Evolutionary conservation across 2,329 filamentous ascomycete genomes (phyloP).

Genomic region (Lasiodiplodia sp.): DNA sequence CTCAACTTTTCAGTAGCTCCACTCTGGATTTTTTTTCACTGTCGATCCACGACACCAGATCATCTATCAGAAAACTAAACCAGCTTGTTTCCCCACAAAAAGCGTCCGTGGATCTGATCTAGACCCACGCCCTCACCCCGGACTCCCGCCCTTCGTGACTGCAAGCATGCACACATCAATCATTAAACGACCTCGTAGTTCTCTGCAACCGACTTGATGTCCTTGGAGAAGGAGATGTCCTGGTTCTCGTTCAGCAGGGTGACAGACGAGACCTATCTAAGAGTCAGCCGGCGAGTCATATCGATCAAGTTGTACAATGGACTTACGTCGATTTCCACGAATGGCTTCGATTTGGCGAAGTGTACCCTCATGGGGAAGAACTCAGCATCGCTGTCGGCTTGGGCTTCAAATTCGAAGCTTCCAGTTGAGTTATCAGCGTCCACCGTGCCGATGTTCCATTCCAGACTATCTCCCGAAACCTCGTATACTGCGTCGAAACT

Average conservation of each 20-base stretch:
- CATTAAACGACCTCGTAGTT: conserved; percentile 76
- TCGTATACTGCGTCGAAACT: conserved; percentile 96
- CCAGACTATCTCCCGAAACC: conserved; percentile 87
- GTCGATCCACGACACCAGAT: conserved; percentile 24
- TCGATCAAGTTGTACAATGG: conserved; percentile 4
- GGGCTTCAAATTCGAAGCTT: conserved; percentile 94
- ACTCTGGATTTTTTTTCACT: conserved; percentile 15
- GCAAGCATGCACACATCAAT: conserved; percentile 13
- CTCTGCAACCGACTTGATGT: conserved; percentile 78
- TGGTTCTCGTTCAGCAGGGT: conserved; percentile 77
- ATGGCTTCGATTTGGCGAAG: conserved; percentile 86
- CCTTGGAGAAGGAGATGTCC: conserved; percentile 82
- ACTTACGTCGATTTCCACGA: conserved; percentile 92
- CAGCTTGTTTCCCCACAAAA: conserved; percentile 1
- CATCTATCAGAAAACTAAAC: conserved; percentile 19
- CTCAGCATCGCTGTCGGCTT: conserved; percentile 85
- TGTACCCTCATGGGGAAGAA: conserved; percentile 97
- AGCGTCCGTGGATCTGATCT: neutral
- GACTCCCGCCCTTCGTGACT: conserved; percentile 30
- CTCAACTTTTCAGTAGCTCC: conserved; percentile 17
- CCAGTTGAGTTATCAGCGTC: conserved; percentile 83
- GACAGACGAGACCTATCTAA: conserved; percentile 69
- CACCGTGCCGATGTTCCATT: conserved; percentile 91
- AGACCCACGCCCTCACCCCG: neutral
- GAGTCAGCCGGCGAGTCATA: neutral